Evolutionary conservation across 768 basidiomycete genomes (phyloP).

Genomic region (Tylopilus rubrobrunneus): DNA sequence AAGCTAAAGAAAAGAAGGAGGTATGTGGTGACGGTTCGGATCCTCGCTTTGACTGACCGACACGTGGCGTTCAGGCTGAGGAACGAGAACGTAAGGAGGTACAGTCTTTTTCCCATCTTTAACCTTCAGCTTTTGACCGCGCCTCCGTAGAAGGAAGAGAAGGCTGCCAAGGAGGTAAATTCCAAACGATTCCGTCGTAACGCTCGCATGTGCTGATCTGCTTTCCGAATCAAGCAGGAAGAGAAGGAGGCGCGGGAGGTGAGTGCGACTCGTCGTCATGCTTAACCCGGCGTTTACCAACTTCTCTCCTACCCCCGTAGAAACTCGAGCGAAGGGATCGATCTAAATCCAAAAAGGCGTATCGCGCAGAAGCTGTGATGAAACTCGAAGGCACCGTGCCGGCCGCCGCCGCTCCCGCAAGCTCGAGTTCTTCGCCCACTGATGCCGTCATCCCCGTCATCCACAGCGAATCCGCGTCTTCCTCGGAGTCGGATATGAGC

Average conservation of each 20-base stretch:
- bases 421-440: constrained; percentile 6
- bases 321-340: constrained; percentile 56
- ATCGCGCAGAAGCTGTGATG: constrained; percentile 32
- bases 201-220: constrained; percentile 17
- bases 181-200: neutral
- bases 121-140: constrained; percentile 5
- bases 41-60: neutral
- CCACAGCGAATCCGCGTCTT: constrained; percentile 37
- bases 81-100: constrained; percentile 65
- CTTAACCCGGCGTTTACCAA: neutral
- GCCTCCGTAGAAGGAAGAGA: constrained; percentile 43
- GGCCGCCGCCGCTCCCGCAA: constrained; percentile 9
- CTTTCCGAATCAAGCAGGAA: constrained; percentile 33
- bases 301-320: constrained; percentile 24
- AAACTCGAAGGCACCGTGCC: constrained; percentile 20
- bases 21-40: constrained; percentile 24
- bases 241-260: constrained; percentile 47
- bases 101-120: constrained; percentile 1
- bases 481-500: constrained; percentile 57
- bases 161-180: constrained; percentile 54
- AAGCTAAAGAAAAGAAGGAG: constrained; percentile 78
- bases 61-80: constrained; percentile 40
- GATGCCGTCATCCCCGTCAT: constrained; percentile 20
- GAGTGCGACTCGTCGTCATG: constrained; percentile 1
- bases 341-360: constrained; percentile 50